Conservation (phyloP, 345 rosid genomes). For the Camelina laxa region DNA sequence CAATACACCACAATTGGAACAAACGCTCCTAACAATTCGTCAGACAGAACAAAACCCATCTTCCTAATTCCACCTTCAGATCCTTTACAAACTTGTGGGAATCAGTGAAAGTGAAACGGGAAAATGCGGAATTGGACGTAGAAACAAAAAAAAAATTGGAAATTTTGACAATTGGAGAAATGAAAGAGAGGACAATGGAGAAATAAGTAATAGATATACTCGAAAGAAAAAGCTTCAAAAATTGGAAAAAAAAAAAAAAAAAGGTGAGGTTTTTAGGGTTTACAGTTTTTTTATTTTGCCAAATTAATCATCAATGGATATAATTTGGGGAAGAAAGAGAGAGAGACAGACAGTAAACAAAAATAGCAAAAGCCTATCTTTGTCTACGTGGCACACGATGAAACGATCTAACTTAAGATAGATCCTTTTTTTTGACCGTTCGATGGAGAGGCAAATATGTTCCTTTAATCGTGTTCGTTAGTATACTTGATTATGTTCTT, state of each 20-base stretch:
- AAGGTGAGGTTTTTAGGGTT: not conserved
- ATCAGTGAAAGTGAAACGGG: constrained; percentile 4
- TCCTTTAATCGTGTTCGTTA: not conserved
- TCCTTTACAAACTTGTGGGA: not conserved
- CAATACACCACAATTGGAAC: constrained; percentile 71
- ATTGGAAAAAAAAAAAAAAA: not conserved
- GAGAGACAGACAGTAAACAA: not conserved
- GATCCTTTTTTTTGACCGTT: not conserved
- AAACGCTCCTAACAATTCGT: constrained; percentile 72
- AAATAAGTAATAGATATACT: not conserved
- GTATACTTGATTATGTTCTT: not conserved
- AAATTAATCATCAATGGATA: constrained; percentile 7
- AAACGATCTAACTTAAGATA: not conserved
- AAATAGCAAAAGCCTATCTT: not conserved
- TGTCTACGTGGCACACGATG: not conserved
- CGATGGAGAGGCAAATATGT: not conserved
- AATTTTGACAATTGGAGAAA: constrained; percentile 1
- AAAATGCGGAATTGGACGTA: not conserved
- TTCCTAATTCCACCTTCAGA: not conserved
- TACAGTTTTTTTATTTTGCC: not conserved
- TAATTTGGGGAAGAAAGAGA: not conserved
- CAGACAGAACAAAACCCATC: constrained; percentile 61
- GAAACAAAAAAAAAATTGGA: not conserved
- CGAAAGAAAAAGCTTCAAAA: too few relatives aligned
- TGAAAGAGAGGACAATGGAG: not conserved